phyloP scores from a whole-genome alignment of 371 early-diverging fungal species.

The Circinella minor region DNA sequence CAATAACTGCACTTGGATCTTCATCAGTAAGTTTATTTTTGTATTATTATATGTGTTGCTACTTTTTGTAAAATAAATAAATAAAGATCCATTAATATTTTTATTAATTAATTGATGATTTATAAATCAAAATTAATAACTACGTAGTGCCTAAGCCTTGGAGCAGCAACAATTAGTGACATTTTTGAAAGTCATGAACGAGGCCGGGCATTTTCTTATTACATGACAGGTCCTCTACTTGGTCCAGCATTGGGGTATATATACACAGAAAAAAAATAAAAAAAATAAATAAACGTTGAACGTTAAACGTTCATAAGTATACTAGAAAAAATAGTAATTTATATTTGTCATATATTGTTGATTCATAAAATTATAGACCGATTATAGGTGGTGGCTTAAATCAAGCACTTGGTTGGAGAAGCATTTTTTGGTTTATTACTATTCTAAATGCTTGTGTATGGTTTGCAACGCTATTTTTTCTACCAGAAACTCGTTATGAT shows the following conservation, averaged over 20 bases:
- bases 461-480: constrained; percentile 36
- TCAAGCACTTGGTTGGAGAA: constrained; percentile 50
- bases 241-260: constrained; percentile 27
- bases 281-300: too few species aligned
- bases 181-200: constrained; percentile 47
- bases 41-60: too few species aligned
- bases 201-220: constrained; percentile 49
- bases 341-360: not conserved
- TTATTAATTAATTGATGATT: not conserved
- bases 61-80: too few species aligned
- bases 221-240: constrained; percentile 45
- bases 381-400: constrained; percentile 54
- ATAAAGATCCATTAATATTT: too few species aligned
- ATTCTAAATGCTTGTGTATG: constrained; percentile 37
- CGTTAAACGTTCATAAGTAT: not conserved
- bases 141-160: constrained; percentile 8
- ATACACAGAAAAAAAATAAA: too few species aligned
- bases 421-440: constrained; percentile 46
- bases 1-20: constrained; percentile 29
- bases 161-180: constrained; percentile 50
- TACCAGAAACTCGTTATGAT: constrained; percentile 45
- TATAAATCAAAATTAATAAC: too few species aligned
- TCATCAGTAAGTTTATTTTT: constrained; percentile 27
- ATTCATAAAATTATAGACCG: constrained; percentile 25
- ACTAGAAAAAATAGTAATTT: not conserved